phyloP scores from a whole-genome alignment of 2,329 filamentous ascomycete species.

The Colletotrichum orbiculare region DNA sequence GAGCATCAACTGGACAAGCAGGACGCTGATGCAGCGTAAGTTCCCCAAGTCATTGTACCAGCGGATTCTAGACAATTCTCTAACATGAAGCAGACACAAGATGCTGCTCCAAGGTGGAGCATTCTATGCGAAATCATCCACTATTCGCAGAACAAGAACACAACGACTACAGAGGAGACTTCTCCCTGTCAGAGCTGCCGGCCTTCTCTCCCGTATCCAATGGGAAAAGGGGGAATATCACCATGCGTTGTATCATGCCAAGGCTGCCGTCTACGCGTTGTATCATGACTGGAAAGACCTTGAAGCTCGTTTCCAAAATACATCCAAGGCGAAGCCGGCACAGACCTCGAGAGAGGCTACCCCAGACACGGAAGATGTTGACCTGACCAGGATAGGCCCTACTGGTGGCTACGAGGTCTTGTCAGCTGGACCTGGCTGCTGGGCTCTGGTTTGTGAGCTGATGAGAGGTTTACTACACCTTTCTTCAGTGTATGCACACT shows the following conservation, averaged over 20 bases:
- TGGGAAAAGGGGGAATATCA: constrained; percentile 71
- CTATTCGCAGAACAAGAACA: constrained; percentile 9
- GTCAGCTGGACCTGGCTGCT: constrained; percentile 71
- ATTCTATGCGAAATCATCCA: constrained; percentile 32
- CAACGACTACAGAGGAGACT: constrained; percentile 54
- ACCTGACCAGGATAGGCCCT: constrained; percentile 11
- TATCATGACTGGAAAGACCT: constrained; percentile 67
- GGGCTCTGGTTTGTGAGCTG: constrained; percentile 80
- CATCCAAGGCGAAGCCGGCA: constrained; percentile 39
- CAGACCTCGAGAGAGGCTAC: constrained; percentile 12
- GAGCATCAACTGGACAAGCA: constrained; percentile 79
- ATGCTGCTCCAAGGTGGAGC: constrained; percentile 29
- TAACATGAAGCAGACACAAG: constrained; percentile 28
- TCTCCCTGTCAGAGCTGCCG: constrained; percentile 68
- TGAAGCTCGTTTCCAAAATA: constrained; percentile 47
- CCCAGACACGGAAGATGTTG: constrained; percentile 18
- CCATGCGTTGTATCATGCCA: constrained; percentile 67
- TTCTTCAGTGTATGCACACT: constrained; percentile 81
- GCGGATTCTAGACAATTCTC: neutral
- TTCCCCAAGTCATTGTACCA: constrained; percentile 20
- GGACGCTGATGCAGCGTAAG: constrained; percentile 69
- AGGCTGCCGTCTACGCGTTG: constrained; percentile 66
- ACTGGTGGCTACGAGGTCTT: constrained; percentile 51
- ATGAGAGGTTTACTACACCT: constrained; percentile 79
- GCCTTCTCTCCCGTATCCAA: constrained; percentile 73